A percentile compares a stretch with the other conserved stretches of the same genome.
Evolutionary conservation across 352 stramenopile species (phyloP).

Genomic region (Phytophthora brassicae): DNA sequence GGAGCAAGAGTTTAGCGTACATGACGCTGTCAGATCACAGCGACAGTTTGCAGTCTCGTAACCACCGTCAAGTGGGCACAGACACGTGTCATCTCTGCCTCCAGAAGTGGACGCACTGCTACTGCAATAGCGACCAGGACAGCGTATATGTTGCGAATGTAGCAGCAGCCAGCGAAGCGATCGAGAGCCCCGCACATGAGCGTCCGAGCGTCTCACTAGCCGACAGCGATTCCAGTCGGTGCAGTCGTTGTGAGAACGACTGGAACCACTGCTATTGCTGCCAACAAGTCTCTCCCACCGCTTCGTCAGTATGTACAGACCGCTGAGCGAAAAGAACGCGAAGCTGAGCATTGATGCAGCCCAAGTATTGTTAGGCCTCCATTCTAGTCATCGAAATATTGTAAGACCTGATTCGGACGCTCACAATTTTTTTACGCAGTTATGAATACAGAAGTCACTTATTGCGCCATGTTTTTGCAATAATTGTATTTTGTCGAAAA

Average conservation of each 20-base stretch:
- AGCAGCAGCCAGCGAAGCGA: slow-evolving; percentile 5
- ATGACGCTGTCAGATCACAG: slow-evolving; percentile 46
- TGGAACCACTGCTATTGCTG: slow-evolving; percentile 82
- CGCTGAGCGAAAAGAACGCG: slow-evolving; percentile 36
- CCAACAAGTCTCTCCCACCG: slow-evolving; percentile 68
- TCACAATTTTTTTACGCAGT: too few species aligned
- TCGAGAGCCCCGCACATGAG: slow-evolving; percentile 18
- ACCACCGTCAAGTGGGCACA: slow-evolving; percentile 51
- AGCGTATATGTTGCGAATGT: slow-evolving; percentile 53
- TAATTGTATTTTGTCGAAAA: too few species aligned
- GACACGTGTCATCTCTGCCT: slow-evolving; percentile 78
- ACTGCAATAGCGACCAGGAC: slow-evolving; percentile 85
- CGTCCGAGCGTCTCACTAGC: slow-evolving; percentile 44
- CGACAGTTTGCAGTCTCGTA: slow-evolving; percentile 32
- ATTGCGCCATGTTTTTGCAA: too few species aligned
- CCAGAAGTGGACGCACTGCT: slow-evolving; percentile 88
- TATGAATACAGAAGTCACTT: too few species aligned
- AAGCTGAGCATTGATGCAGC: not conserved
- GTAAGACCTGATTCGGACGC: slow-evolving; percentile 12
- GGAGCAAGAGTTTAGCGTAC: slow-evolving; percentile 52
- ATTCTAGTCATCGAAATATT: too few species aligned
- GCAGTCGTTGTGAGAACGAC: slow-evolving; percentile 62
- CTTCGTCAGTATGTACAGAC: slow-evolving; percentile 66
- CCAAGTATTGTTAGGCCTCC: slow-evolving; percentile 18
- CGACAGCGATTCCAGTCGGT: slow-evolving; percentile 67